Base-by-base conservation (phyloP, 2,329 filamentous ascomycete species). In the Apiospora kogelbergensis region DNA sequence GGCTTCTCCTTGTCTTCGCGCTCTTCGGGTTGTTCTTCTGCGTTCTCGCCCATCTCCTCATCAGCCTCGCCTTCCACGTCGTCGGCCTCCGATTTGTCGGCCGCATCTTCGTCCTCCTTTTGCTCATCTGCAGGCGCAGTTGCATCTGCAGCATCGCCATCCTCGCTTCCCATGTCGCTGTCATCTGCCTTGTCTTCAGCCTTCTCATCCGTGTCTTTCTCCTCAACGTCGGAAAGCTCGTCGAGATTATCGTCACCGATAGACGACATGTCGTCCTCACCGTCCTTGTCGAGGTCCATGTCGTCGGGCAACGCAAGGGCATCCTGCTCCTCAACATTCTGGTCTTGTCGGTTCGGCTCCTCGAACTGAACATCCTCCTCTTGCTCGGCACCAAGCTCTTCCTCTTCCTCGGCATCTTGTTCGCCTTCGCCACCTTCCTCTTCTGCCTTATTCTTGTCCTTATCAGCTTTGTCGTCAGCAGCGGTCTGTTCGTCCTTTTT, bases 301-400 rank as follows among this genome's bases (percentile, higher is more conserved):
- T 97, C 93, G 53, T 97, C 94, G 0, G 94, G 94, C 26, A 97
- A 84, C 63, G 95, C 94, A 70, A 97, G 84, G 2, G 91, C 90
- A 70, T 97, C 90, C 74, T 94, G 91, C 77, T 97, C 91, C 73
- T 95, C 88, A 1, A 93, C 88, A 74, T 95, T 91, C 66, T 94
- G 91, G 70, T 95, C 89, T 74, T 90, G 88, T 63, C 83, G 83
- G 72, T 88, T 88, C 63, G 86, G 78, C 71, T 90, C 87, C 40
- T 89, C 86, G 70, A 83, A 81, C 65, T 84, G 81, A 20, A 85
- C 81, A 40, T 89, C 86, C 71, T 90, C 86, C 74, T 84, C 86
- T 79, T 86, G 85, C 57, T 88, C 88, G 22, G 84, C 83, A 33
- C 87, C 89, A 40, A 89, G 88, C 53, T 89, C 88, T 70, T 93